Evolutionary conservation across 768 basidiomycete genomes (phyloP).

Genomic region (Paxillus rubicundulus): DNA sequence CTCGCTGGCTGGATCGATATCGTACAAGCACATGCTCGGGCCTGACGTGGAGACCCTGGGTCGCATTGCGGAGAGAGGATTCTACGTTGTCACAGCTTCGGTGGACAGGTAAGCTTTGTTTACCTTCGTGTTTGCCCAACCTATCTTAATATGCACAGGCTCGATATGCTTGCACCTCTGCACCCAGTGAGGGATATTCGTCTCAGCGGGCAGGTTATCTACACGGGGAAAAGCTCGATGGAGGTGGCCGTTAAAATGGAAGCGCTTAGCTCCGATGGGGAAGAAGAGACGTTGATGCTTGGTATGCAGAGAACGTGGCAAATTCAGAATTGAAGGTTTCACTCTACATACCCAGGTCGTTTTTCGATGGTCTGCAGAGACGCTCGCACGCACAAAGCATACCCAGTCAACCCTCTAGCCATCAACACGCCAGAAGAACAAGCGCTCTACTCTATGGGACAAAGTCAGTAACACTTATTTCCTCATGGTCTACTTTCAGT

Average conservation of each 20-base stretch:
- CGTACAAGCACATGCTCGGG: constrained; percentile 80
- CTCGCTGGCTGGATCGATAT: constrained; percentile 79
- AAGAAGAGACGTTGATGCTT: constrained; percentile 59
- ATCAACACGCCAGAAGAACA: constrained; percentile 62
- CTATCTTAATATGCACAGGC: constrained; percentile 34
- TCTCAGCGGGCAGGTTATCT: constrained; percentile 78
- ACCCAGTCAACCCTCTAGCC: constrained; percentile 60
- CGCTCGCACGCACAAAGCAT: constrained; percentile 59
- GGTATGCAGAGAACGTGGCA: constrained; percentile 39
- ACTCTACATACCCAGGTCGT: constrained; percentile 51
- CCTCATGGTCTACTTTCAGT: not conserved
- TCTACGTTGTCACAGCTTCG: constrained; percentile 82
- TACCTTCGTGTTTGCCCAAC: not conserved
- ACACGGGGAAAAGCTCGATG: constrained; percentile 74
- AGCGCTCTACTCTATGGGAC: constrained; percentile 60
- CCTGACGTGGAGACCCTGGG: constrained; percentile 55
- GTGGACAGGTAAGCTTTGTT: constrained; percentile 60
- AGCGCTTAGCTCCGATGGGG: constrained; percentile 44
- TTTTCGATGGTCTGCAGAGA: constrained; percentile 89
- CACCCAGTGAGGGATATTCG: constrained; percentile 64
- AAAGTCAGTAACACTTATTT: constrained; percentile 43
- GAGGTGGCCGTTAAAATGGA: constrained; percentile 89
- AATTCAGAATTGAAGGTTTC: not conserved
- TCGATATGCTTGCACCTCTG: constrained; percentile 65
- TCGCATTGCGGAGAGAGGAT: constrained; percentile 57